These are phyloP conservation scores for Tardiomyces depauwii DNA, from an alignment of 1,139 yeast species.

Conservation along the genomic window DNA sequence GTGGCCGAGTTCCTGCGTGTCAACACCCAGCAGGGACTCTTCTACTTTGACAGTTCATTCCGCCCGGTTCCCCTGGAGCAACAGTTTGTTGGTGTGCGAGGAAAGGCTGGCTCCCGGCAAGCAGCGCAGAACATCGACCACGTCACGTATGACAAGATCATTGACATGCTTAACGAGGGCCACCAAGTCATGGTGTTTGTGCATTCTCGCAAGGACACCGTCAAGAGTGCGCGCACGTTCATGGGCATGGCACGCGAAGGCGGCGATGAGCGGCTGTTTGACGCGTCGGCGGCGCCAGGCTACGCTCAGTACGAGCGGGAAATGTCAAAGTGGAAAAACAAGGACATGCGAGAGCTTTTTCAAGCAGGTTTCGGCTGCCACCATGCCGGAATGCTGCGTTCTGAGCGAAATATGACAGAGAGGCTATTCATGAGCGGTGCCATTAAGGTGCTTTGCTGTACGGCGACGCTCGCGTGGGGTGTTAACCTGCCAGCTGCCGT, in stretches of 20 bases:
- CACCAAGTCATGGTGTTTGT: constrained; percentile 96
- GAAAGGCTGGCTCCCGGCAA: constrained; percentile 65
- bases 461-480: constrained; percentile 99
- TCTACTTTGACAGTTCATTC: constrained; percentile 85
- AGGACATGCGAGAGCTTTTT: constrained; percentile 73
- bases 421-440: constrained; percentile 79
- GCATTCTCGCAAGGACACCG: constrained; percentile 89
- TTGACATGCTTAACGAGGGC: constrained; percentile 55
- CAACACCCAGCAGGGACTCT: constrained; percentile 80
- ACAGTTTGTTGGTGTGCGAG: constrained; percentile 76
- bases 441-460: constrained; percentile 83
- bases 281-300: constrained; percentile 40
- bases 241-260: constrained; percentile 57
- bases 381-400: constrained; percentile 93
- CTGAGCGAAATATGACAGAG: constrained; percentile 85
- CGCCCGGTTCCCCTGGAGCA: constrained; percentile 93
- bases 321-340: constrained; percentile 61
- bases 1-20: constrained; percentile 95
- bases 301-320: constrained; percentile 49
- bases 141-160: constrained; percentile 65
- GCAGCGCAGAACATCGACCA: constrained; percentile 70
- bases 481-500: constrained; percentile 97
- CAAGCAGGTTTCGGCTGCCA: constrained; percentile 83
- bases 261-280: constrained; percentile 45
- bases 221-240: constrained; percentile 65